Conservation (phyloP, 345 rosid genomes). For the Hibiscus syriacus region DNA sequence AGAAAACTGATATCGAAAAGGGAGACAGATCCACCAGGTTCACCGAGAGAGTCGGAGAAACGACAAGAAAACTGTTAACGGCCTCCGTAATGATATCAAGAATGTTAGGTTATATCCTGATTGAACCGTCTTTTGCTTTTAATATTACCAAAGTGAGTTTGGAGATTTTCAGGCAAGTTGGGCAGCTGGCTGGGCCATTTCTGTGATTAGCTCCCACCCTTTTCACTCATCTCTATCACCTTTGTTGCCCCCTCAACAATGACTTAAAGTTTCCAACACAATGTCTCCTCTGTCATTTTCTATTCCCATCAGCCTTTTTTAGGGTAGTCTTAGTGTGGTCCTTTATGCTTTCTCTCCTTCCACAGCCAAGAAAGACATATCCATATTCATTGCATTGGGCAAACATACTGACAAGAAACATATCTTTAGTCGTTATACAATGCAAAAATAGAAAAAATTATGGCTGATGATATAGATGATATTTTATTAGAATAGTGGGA, state of each 20-base stretch:
- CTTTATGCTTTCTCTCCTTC: not conserved
- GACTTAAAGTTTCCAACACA: constrained; percentile 11
- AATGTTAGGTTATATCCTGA: not conserved
- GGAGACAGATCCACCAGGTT: not conserved
- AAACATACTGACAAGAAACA: not conserved
- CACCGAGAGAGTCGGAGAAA: not conserved
- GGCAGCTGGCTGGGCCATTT: constrained; percentile 3
- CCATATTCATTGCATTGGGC: too few species aligned
- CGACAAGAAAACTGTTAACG: not conserved
- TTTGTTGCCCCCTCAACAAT: constrained; percentile 12
- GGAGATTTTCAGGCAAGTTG: not conserved
- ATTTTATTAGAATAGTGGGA: not conserved
- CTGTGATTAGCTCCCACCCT: not conserved
- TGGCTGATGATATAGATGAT: not conserved
- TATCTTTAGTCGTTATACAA: not conserved
- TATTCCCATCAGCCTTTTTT: constrained; percentile 3
- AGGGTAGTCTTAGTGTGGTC: not conserved
- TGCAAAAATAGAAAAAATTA: not conserved
- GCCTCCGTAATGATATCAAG: not conserved
- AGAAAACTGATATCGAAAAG: not conserved
- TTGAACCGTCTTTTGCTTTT: not conserved
- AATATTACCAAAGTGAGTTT: not conserved
- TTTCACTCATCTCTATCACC: constrained; percentile 9
- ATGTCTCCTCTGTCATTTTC: constrained; percentile 10
- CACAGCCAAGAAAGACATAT: not conserved